Conservation (phyloP, 371 early-diverging fungal genomes). For the Mucor racemosus region DNA sequence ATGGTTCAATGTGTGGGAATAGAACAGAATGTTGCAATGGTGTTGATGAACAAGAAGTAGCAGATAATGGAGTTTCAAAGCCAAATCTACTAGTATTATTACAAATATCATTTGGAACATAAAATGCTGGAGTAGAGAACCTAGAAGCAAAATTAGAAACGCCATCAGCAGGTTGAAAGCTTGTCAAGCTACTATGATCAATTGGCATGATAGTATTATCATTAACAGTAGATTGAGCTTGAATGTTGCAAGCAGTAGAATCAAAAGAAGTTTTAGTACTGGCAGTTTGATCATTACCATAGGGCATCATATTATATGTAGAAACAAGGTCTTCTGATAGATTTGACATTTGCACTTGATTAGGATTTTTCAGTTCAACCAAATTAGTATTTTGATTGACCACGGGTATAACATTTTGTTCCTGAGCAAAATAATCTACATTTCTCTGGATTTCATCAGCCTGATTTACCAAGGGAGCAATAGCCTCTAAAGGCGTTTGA, state of each 20-base stretch:
- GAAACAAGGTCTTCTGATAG: not conserved
- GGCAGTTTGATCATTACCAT: not conserved
- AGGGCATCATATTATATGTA: conserved; percentile 22
- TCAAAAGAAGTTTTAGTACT: not conserved
- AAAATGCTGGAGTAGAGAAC: not conserved
- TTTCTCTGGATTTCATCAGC: conserved; percentile 4
- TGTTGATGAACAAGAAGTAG: not conserved
- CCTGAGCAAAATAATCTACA: not conserved
- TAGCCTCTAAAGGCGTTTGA: conserved; percentile 19
- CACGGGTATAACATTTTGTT: conserved; percentile 3
- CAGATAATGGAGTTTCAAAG: not conserved
- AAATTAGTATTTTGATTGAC: not conserved
- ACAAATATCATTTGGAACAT: not conserved
- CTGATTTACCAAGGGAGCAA: conserved; percentile 9
- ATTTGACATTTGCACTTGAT: conserved; percentile 5
- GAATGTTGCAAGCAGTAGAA: not conserved
- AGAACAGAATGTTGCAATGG: not conserved
- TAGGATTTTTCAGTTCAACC: not conserved
- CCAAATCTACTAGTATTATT: not conserved
- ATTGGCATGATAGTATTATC: not conserved
- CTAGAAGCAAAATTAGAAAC: not conserved
- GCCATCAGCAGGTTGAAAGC: not conserved
- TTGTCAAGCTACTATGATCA: not conserved
- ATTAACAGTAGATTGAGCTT: not conserved
- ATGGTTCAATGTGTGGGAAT: conserved; percentile 21